Evolutionary conservation across 2,329 filamentous ascomycete species (phyloP), one percentile per base, ranked within the genome.

Genomic region (Talaromyces piceae): DNA sequence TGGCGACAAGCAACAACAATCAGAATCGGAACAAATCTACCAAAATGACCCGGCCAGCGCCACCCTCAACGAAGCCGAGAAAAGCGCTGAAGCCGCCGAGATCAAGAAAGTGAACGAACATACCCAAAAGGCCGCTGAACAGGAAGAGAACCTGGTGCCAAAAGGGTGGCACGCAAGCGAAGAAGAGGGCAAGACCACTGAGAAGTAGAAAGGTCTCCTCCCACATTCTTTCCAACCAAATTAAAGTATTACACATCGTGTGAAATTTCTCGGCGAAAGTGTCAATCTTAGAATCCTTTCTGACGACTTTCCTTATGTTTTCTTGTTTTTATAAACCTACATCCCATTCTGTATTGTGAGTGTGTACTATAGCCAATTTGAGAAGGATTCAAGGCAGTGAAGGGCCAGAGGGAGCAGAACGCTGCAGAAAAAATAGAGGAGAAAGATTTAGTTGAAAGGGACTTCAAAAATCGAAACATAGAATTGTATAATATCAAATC

Each of bases 121-220:
- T 11, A 44, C 52, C 31, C 45, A 66, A 37, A 45, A 56, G 33
- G 56, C 53, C 39, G 62, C 64, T 47, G 48, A 57, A 30, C 12
- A 63, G 46, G 76, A 79, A 63, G 73, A 75, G 6, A 59, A 63
- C 8, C 55, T 75, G 13, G 64, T 80, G 7, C 76, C 77, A 18
- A 78, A 76, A 64, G 73, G 75, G 31, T 70, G 67, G 55, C 73
- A 77, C 25, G 41, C 45, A 25, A 53, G 46, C n/a, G 27, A 49
- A 26, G 27, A 26, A 7, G 44, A 54, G 22, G 37, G n/a, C 23
- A 49, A 54, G 37, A 52, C 41, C 31, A 54, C 48, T 2, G 48
- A 51, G 20, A 52, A 52, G 30, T 49, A n/a, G n/a, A n/a, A n/a
- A n/a, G 39, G 41, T 8, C 18, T 47, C 13, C 20, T 22, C 11